Percentiles rank a stretch among this genome's conserved stretches.
Conservation (phyloP, 345 rosid genomes). For the Nasturtium officinale region DNA sequence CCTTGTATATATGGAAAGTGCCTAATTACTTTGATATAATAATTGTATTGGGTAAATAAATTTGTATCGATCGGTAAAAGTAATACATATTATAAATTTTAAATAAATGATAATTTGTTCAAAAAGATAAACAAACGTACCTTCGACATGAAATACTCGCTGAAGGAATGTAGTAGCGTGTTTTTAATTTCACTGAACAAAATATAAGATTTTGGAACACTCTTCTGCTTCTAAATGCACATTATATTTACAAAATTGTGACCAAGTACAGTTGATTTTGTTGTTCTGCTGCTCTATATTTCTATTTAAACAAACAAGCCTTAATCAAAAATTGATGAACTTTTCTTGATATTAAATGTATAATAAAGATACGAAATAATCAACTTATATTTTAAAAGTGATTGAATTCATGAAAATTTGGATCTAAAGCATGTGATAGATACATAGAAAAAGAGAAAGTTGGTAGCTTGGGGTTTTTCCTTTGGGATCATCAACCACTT, state of each 20-base stretch:
- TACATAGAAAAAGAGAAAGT: slow-evolving; percentile 34
- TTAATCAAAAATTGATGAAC: not conserved
- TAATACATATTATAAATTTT: not conserved
- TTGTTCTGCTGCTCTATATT: slow-evolving; percentile 9
- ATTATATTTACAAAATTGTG: not conserved
- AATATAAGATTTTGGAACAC: not conserved
- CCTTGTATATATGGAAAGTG: not conserved
- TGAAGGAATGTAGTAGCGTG: not conserved
- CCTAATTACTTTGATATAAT: not conserved
- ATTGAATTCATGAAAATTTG: slow-evolving; percentile 23
- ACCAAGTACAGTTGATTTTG: not conserved
- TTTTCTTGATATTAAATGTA: not conserved
- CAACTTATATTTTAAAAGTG: not conserved
- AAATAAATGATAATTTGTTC: not conserved
- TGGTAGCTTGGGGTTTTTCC: slow-evolving; percentile 32
- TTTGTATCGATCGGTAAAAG: not conserved
- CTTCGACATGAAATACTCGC: not conserved
- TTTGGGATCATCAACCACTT: slow-evolving; percentile 46
- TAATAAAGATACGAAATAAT: not conserved
- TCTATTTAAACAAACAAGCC: not conserved
- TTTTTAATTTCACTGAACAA: not conserved
- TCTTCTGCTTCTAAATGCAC: not conserved
- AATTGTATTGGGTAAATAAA: not conserved
- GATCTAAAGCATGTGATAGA: slow-evolving; percentile 37
- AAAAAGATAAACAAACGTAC: not conserved